phyloP scores from a whole-genome alignment of 345 rosid species.

The Moricandia moricandioides region DNA sequence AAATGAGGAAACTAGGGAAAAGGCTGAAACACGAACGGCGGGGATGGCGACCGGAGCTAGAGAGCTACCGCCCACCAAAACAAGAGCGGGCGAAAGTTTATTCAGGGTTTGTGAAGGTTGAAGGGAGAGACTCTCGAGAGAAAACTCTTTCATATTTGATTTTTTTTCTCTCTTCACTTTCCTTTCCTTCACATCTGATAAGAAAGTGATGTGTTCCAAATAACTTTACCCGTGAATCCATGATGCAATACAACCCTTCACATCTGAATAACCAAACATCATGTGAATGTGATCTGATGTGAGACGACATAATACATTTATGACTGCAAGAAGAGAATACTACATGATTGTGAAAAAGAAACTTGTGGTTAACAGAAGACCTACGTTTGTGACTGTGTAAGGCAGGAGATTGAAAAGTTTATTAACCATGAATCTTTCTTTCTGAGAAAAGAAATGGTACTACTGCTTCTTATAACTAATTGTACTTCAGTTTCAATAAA shows the following conservation, averaged over 20 bases:
- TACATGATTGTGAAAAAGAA: background rate
- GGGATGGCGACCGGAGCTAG: too few species aligned
- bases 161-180: too few species aligned
- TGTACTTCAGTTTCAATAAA: background rate
- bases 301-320: background rate
- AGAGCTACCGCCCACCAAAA: too few species aligned
- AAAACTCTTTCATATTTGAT: too few species aligned
- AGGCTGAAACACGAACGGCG: too few species aligned
- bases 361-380: background rate
- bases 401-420: background rate
- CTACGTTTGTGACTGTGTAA: background rate
- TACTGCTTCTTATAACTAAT: background rate
- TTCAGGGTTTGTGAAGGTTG: too few species aligned
- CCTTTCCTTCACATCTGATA: background rate
- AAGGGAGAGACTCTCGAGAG: too few species aligned
- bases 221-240: background rate
- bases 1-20: too few species aligned
- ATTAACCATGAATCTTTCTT: background rate
- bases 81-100: too few species aligned
- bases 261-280: background rate
- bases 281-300: background rate
- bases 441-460: conserved; percentile 2
- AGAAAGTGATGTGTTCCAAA: background rate
- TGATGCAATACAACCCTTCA: background rate
- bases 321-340: background rate